Evolutionary conservation across 495 filamentous ascomycete genomes (phyloP).

Genomic region (Penicillium crystallinum): DNA sequence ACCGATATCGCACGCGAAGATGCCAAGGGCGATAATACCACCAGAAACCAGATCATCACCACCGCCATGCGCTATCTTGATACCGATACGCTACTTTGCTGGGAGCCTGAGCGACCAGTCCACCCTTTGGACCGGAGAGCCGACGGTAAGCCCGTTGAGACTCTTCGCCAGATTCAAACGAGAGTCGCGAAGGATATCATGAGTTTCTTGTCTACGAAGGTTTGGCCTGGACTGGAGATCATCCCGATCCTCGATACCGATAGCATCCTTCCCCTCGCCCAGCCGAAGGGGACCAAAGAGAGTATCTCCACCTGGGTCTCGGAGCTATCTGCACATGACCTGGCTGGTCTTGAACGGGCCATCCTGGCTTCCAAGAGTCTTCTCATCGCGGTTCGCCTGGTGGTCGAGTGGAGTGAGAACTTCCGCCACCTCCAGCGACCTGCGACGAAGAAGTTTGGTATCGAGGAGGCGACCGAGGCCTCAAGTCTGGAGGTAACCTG

Average conservation of each 20-base stretch:
- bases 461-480: slow-evolving; percentile 65
- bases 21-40: slow-evolving; percentile 36
- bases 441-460: slow-evolving; percentile 38
- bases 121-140: slow-evolving; percentile 23
- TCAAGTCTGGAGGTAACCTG: slow-evolving; percentile 81
- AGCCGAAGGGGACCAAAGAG: slow-evolving; percentile 66
- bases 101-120: slow-evolving; percentile 60
- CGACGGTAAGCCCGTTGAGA: slow-evolving; percentile 34
- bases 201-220: slow-evolving; percentile 57
- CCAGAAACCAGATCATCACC: slow-evolving; percentile 54
- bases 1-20: slow-evolving; percentile 70
- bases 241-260: slow-evolving; percentile 65
- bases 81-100: slow-evolving; percentile 92
- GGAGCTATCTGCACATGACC: slow-evolving; percentile 65
- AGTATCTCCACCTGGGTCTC: slow-evolving; percentile 76
- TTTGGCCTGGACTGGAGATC: slow-evolving; percentile 86
- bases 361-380: slow-evolving; percentile 83
- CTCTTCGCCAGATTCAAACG: slow-evolving; percentile 68
- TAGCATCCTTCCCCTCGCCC: slow-evolving; percentile 64
- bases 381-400: slow-evolving; percentile 65
- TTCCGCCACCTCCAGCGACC: slow-evolving; percentile 42
- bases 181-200: slow-evolving; percentile 62
- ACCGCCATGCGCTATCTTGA: slow-evolving; percentile 80
- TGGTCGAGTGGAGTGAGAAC: slow-evolving; percentile 85
- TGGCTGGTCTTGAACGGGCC: slow-evolving; percentile 80